Conservation (phyloP, 495 filamentous ascomycete genomes). For the Darksidea phi region DNA sequence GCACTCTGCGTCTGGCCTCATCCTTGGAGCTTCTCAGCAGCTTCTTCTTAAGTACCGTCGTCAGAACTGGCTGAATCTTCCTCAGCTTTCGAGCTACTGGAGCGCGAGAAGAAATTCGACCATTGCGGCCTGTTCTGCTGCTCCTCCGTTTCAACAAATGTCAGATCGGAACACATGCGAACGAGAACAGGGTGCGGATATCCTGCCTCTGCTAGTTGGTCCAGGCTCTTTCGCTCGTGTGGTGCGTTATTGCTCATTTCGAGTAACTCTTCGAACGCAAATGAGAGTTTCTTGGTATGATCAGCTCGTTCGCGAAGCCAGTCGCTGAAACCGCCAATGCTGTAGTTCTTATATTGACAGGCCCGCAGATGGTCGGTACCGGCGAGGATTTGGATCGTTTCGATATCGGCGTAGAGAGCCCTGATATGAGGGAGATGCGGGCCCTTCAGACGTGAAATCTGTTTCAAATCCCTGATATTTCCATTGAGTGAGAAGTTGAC, state of each 20-base stretch:
- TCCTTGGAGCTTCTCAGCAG: constrained; percentile 10
- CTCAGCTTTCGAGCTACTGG: constrained; percentile 8
- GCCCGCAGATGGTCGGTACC: constrained; percentile 34
- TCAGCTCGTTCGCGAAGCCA: constrained; percentile 4
- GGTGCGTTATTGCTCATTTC: constrained; percentile 9
- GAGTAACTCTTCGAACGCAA: constrained; percentile 11
- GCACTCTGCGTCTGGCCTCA: constrained; percentile 2
- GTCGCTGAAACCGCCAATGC: constrained; percentile 10
- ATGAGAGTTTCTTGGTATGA: constrained; percentile 11
- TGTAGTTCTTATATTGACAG: constrained; percentile 9
- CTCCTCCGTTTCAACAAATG: too few relatives aligned
- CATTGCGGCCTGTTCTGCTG: constrained; percentile 7
- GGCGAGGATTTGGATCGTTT: constrained; percentile 35
- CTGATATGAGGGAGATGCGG: constrained; percentile 37
- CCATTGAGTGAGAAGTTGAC: constrained; percentile 33
- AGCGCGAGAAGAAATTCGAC: constrained; percentile 12
- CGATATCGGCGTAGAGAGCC: constrained; percentile 39
- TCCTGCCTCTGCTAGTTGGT: constrained; percentile 5
- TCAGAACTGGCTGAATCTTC: constrained; percentile 10
- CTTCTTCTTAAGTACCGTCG: constrained; percentile 3
- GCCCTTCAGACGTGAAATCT: constrained; percentile 38
- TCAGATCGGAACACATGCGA: constrained; percentile 3
- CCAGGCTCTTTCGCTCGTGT: constrained; percentile 2
- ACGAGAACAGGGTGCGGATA: not conserved
- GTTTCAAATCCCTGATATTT: constrained; percentile 36